phyloP scores from a whole-genome alignment of 768 basidiomycete species.

The Termitomyces heimii region DNA sequence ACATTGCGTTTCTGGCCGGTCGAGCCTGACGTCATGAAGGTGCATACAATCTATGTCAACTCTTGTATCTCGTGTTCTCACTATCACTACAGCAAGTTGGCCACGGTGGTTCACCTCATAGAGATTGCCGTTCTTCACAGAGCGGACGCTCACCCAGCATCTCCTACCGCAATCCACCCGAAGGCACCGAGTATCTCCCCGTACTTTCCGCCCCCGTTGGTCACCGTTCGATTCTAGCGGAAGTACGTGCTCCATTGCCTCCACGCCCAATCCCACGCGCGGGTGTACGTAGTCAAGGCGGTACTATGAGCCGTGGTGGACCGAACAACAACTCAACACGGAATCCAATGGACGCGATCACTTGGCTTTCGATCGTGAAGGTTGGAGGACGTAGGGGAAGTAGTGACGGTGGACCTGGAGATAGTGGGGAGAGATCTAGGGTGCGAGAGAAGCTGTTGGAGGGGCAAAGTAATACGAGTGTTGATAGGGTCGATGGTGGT shows the following conservation, averaged over 20 bases:
- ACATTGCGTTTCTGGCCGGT: slow-evolving; percentile 91
- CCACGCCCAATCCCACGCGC: slow-evolving; percentile 3
- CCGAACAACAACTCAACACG: slow-evolving; percentile 41
- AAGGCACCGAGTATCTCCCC: slow-evolving; percentile 28
- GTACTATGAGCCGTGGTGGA: slow-evolving; percentile 45
- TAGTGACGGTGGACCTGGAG: slow-evolving; percentile 49
- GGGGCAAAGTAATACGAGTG: slow-evolving; percentile 28
- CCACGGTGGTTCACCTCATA: slow-evolving; percentile 24
- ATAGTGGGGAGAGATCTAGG: slow-evolving; percentile 42
- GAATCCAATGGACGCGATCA: slow-evolving; percentile 49
- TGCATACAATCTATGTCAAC: slow-evolving; percentile 16
- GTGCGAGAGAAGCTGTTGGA: slow-evolving; percentile 28
- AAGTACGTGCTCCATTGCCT: slow-evolving; percentile 47
- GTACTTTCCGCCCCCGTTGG: slow-evolving; percentile 65
- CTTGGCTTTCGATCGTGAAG: slow-evolving; percentile 72
- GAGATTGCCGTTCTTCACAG: slow-evolving; percentile 25
- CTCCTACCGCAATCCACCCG: slow-evolving; percentile 56
- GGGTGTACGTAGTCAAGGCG: slow-evolving; percentile 21
- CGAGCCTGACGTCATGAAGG: slow-evolving; percentile 63
- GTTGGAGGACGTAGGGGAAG: slow-evolving; percentile 51
- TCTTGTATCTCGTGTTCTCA: slow-evolving; percentile 6
- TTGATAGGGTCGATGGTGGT: slow-evolving; percentile 5
- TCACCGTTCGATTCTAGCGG: slow-evolving; percentile 60
- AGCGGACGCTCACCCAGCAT: slow-evolving; percentile 19
- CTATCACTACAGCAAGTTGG: slow-evolving; percentile 41